phyloP scores from a whole-genome alignment of 768 basidiomycete genomes.

The Exidia glandulosa region DNA sequence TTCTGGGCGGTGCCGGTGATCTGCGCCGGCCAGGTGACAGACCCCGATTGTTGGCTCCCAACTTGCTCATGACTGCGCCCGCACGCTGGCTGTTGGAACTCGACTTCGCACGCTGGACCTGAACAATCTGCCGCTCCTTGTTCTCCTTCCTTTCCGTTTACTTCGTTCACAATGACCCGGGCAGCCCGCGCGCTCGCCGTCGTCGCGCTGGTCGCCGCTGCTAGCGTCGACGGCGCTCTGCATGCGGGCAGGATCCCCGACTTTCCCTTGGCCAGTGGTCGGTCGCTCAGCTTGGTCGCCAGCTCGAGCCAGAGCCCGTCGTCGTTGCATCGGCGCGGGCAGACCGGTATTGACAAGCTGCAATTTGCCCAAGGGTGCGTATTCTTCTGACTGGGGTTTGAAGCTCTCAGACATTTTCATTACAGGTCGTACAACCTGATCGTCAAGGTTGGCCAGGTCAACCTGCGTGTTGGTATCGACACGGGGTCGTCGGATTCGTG shows the following conservation, averaged over 20 bases:
- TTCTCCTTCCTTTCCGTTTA: too few relatives aligned
- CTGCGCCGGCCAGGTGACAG: too few relatives aligned
- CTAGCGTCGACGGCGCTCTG: background rate
- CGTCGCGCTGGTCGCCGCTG: background rate
- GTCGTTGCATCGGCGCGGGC: background rate
- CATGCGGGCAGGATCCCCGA: background rate
- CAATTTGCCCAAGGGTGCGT: background rate
- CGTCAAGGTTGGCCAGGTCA: conserved; percentile 48
- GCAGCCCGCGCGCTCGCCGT: background rate
- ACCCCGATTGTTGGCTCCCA: too few relatives aligned
- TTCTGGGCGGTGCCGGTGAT: too few relatives aligned
- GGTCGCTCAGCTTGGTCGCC: background rate
- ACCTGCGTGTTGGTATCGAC: conserved; percentile 60
- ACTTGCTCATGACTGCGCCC: background rate
- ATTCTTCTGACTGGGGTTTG: background rate
- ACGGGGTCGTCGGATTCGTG: conserved; percentile 68
- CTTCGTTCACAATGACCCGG: background rate
- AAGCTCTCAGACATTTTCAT: background rate
- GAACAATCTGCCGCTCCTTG: background rate
- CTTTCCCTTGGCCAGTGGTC: background rate
- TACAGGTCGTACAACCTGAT: conserved; percentile 58
- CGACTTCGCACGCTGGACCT: background rate
- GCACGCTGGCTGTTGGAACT: background rate
- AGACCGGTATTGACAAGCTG: background rate
- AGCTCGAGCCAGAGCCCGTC: background rate